Conservation (phyloP, 306 rosid species). For the Abrus pulchellus region DNA sequence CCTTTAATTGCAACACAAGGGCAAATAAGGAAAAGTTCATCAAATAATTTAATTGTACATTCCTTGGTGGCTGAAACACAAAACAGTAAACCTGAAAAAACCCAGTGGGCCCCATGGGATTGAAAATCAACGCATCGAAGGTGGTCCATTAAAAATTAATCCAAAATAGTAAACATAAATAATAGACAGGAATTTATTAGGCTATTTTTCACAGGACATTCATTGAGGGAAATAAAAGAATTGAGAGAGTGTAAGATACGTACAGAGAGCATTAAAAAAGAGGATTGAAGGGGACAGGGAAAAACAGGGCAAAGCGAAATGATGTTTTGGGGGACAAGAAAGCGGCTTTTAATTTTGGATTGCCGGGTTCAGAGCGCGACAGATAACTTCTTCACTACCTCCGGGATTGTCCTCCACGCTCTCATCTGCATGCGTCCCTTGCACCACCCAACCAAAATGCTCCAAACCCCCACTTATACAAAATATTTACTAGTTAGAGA, state of each 20-base stretch:
- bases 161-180: neutral
- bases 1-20: conserved; percentile 32
- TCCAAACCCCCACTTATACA: neutral
- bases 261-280: conserved; percentile 28
- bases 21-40: conserved; percentile 28
- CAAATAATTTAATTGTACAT: neutral
- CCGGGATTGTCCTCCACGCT: neutral
- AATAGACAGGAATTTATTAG: neutral
- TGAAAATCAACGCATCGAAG: neutral
- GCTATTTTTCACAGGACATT: neutral
- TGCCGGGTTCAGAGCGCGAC: conserved; percentile 58
- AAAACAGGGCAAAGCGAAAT: conserved; percentile 55
- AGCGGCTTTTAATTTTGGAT: conserved; percentile 60
- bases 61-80: conserved; percentile 11
- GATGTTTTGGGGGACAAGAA: conserved; percentile 72
- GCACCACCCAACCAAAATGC: neutral
- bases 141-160: conserved; percentile 23
- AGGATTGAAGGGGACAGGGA: conserved; percentile 55
- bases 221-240: too few relatives aligned
- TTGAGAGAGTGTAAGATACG: conserved; percentile 30
- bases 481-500: too few relatives aligned
- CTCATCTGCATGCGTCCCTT: neutral
- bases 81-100: conserved; percentile 26
- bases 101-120: neutral
- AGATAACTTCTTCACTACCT: conserved; percentile 37